Evolutionary conservation across 2,329 filamentous ascomycete species (phyloP), one percentile per base, ranked within the genome.

Genomic region (Stachybotrys chlorohalonatus): DNA sequence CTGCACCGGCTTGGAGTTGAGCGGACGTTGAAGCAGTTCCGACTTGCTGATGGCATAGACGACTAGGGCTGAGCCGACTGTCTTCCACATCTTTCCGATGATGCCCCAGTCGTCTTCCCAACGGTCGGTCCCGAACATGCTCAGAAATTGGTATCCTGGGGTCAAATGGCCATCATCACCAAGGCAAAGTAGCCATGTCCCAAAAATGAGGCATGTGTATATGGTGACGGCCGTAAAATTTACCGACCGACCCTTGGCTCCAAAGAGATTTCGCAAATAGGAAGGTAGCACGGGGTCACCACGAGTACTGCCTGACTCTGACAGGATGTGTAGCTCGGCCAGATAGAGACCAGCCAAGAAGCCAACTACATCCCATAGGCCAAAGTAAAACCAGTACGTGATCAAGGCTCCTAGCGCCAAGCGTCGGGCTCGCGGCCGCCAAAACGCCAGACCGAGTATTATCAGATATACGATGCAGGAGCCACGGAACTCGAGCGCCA

Each of bases 331-430:
- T 45, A 55, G 42, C 48, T 57, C 55, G 6, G 55, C 55, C n/a
- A 57, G 51, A 32, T 53, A 55, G n/a, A 57, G 53, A 31, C 55
- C 55, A 2, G 55, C 47, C 16, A 57, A 42, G 51, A 57, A 57
- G 45, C 47, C 55, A 32, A 52, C 51, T 17, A 55, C 31, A 52
- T 57, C 55, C 55, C 55, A 57, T 13, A 30, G 7, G 1, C 55
- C 55, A 53, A 57, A 57, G 53, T 57, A 57, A 13, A 57, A 57
- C 55, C 55, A 57, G 45, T 57, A 57, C 5, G 30, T 24, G 30
- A 53, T 49, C 17, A 57, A 51, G 5, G 42, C 51, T n/a, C 30
- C 53, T 4, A 57, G 31, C 6, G 55, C 55, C n/a, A 57, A 45
- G 13, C 53, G 53, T n/a, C 53, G 47, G 31, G 51, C 31, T 17